phyloP scores from a whole-genome alignment of 2,329 filamentous ascomycete genomes.

The Paracoccidioides brasiliensis region DNA sequence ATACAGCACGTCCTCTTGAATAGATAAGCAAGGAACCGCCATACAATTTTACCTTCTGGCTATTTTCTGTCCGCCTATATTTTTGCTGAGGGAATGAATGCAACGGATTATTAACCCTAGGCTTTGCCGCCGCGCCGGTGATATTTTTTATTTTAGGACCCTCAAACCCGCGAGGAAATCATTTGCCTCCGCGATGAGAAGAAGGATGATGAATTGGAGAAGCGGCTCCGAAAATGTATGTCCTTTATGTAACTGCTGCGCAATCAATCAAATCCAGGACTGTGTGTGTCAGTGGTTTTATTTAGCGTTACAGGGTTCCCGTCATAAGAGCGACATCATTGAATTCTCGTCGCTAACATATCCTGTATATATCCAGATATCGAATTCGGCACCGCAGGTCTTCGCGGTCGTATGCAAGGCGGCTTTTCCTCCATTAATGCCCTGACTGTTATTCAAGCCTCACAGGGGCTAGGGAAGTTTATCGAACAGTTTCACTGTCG shows the following conservation, averaged over 20 bases:
- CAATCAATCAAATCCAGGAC: no score
- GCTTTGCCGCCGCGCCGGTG: neutral
- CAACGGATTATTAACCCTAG: no score
- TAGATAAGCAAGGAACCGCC: neutral
- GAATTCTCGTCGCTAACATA: neutral
- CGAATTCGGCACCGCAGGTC: slow-evolving; percentile 49
- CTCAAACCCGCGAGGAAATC: slow-evolving; percentile 42
- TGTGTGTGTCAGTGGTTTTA: neutral
- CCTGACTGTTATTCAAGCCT: slow-evolving; percentile 49
- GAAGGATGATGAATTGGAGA: slow-evolving; percentile 38
- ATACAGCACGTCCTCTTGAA: no score
- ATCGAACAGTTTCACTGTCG: slow-evolving; percentile 36
- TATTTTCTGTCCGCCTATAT: neutral
- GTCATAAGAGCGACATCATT: neutral
- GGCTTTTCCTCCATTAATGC: slow-evolving; percentile 50
- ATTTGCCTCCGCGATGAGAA: slow-evolving; percentile 35
- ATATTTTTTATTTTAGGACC: slow-evolving; percentile 31
- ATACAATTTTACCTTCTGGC: neutral
- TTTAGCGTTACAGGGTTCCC: neutral
- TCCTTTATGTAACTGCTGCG: slow-evolving; percentile 1
- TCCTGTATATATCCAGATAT: slow-evolving; percentile 31
- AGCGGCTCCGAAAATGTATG: slow-evolving; percentile 38
- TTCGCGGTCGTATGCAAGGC: slow-evolving; percentile 52
- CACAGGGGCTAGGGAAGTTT: slow-evolving; percentile 51
- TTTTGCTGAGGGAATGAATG: neutral